phyloP scores from a whole-genome alignment of 2,329 filamentous ascomycete genomes.

The Trichophyton verrucosum region DNA sequence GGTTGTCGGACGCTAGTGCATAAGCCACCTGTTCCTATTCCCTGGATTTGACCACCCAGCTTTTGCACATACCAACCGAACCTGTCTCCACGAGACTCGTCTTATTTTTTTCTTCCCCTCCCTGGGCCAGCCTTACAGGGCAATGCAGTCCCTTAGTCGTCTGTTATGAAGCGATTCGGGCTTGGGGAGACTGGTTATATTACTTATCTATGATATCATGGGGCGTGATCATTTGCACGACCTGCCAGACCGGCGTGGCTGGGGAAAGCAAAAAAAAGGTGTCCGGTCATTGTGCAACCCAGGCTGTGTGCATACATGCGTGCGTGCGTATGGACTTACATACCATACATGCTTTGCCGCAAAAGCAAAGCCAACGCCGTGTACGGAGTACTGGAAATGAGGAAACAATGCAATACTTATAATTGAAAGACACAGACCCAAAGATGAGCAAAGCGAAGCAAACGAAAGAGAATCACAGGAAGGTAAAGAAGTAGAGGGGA shows the following conservation, averaged over 20 bases:
- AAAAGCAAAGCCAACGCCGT: background rate
- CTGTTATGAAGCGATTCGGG: background rate
- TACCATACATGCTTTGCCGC: background rate
- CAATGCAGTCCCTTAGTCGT: background rate
- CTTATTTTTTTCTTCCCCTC: background rate
- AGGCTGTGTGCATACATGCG: background rate
- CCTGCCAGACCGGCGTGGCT: background rate
- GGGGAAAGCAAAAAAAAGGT: background rate
- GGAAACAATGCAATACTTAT: background rate
- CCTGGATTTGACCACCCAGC: background rate
- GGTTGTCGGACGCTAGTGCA: background rate
- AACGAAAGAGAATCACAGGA: too few relatives aligned
- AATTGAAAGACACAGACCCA: too few relatives aligned
- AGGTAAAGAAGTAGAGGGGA: background rate
- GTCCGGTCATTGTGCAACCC: background rate
- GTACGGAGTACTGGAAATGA: background rate
- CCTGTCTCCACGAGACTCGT: background rate
- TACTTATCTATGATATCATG: background rate
- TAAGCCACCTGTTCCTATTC: background rate
- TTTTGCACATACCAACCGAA: background rate
- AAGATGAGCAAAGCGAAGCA: too few relatives aligned
- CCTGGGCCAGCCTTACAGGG: background rate
- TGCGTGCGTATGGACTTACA: too few relatives aligned
- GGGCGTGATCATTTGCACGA: constrained; percentile 1
- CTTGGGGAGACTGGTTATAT: background rate